Evolutionary conservation across 352 stramenopile species (phyloP), one percentile per base, ranked within the genome.

Genomic region (Phytopythium litorale): DNA sequence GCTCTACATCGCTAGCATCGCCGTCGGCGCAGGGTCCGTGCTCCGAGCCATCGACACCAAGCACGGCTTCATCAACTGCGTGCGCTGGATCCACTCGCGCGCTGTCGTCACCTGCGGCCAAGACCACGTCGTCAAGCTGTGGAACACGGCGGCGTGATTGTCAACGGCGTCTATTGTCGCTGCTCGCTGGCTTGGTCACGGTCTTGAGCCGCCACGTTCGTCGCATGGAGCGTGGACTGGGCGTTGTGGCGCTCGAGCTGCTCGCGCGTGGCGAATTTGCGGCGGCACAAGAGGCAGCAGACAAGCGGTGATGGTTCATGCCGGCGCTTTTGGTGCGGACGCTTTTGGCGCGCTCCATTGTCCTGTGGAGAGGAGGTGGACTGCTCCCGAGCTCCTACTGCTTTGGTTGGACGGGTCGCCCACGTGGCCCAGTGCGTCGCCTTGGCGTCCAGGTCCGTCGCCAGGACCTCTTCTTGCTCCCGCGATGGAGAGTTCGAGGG

Each of bases 51-150:
- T 87, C 37, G 66, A 80, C 23, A 88, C 77, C 0, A 70, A 67
- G 13, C 81, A 91, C 60, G 76, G 70, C 7, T 89, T 90, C 38
- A 76, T 91, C 64, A 89, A 82, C 28, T 82, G 71, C 58, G 73
- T 88, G 15, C 60, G 70, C 25, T 91, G 81, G 84, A 62, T 87
- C n/a, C 60, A 75, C 59, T 66, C 52, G 43, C 66, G 45, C 3
- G 59, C 76, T 2, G 66, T 84, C 32, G 63, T 87, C 46, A 89
- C 78, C 0, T 73, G 70, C 51, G 81, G 81, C 4, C 75, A 89
- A 64, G 81, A 93, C 68, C 86, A 84, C 45, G 75, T 89, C 51
- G 76, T 91, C 56, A 90, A 89, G 57, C 65, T 88, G 61, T 92
- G 78, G 78, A 66, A 62, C 25, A 73, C 88, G 49, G 52, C 37